These are phyloP conservation scores for Suhomyces guaymorum DNA, from an alignment of 1,139 yeast genomes.

Conservation along the genomic window DNA sequence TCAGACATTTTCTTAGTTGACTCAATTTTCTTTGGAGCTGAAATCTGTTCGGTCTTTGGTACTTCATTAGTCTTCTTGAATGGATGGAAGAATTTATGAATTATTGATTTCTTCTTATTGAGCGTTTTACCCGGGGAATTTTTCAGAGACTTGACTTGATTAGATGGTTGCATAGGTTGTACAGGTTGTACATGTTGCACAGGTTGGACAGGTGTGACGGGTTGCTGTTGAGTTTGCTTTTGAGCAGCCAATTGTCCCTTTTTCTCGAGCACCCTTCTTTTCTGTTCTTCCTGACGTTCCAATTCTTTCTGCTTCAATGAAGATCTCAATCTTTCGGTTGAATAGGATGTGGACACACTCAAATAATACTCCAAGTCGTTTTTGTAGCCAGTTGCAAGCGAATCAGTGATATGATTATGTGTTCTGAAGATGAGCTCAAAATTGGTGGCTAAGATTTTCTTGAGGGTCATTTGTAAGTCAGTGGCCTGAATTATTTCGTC, in stretches of 20 bases:
- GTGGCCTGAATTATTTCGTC: slow-evolving; percentile 26
- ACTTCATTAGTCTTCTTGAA: slow-evolving; percentile 13
- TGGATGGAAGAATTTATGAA: slow-evolving; percentile 22
- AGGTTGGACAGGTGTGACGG: too few relatives aligned
- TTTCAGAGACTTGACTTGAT: not conserved
- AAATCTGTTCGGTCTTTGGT: not conserved
- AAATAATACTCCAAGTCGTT: slow-evolving; percentile 27
- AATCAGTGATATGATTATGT: slow-evolving; percentile 24
- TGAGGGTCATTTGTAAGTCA: slow-evolving; percentile 25
- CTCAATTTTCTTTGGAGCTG: slow-evolving; percentile 1
- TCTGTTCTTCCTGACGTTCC: slow-evolving; percentile 1
- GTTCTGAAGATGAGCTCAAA: slow-evolving; percentile 25
- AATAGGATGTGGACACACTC: slow-evolving; percentile 15
- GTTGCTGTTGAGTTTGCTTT: not conserved
- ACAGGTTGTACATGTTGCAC: too few relatives aligned
- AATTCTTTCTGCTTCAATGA: slow-evolving; percentile 5
- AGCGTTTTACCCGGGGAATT: slow-evolving; percentile 1
- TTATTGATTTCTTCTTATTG: slow-evolving; percentile 21
- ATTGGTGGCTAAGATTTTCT: slow-evolving; percentile 24
- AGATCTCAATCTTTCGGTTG: slow-evolving; percentile 9
- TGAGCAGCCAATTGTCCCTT: not conserved
- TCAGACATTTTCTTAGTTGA: slow-evolving; percentile 17
- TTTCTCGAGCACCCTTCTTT: not conserved
- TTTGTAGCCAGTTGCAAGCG: slow-evolving; percentile 25
- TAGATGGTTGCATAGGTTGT: too few relatives aligned